Evolutionary conservation across 2,329 filamentous ascomycete genomes (phyloP), one percentile per base, ranked within the genome.

Genomic region (Penicillium psychrosexuale): DNA sequence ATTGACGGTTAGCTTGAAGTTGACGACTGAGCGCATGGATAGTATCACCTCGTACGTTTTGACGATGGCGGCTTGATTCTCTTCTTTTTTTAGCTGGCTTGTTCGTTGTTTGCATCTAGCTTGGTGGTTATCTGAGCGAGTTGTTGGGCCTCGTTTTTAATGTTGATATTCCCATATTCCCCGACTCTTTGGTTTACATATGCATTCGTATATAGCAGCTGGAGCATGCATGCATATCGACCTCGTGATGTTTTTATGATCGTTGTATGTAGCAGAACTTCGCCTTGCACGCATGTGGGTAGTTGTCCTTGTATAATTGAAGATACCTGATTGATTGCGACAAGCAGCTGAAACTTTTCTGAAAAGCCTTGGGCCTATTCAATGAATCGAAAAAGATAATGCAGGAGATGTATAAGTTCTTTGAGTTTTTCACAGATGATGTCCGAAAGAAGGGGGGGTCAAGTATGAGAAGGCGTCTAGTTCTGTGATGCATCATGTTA

Each of bases 1-100:
- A 66, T 73, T 99, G 70, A 87, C 86, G 66, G 86, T 97, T 47
- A 89, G 89, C n/a, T 73, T 99, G 69, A 97, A 96, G 79, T 75
- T 99, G 71, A 97, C 93, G 39, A 95, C 88, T 53, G 94, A 99
- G 81, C 82, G 94, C 63, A 96, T 97, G 91, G 83, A 84, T 66
- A 81, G 82, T 51, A 84, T 87, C 59, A 86, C 84, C 24, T 81
- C 79, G 71, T 82, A 74, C 70, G 78, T 79, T 33, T 54, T 64
- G 22, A 49, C 51, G 30, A 53, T 49, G 51, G 51, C 51, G 15
- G 51, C 51, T 48, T 53, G 51, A 53, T 36, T 22, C 19, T 17
- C 15, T 36, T 22, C 19, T 17, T 11, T 36, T 27, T 7, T 19
- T 12, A 8, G 5, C 31, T 48, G 8, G n/a, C 17, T 43, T 27